phyloP scores from a whole-genome alignment of 1,139 yeast species.

The Meyerozyma smithsonii region DNA sequence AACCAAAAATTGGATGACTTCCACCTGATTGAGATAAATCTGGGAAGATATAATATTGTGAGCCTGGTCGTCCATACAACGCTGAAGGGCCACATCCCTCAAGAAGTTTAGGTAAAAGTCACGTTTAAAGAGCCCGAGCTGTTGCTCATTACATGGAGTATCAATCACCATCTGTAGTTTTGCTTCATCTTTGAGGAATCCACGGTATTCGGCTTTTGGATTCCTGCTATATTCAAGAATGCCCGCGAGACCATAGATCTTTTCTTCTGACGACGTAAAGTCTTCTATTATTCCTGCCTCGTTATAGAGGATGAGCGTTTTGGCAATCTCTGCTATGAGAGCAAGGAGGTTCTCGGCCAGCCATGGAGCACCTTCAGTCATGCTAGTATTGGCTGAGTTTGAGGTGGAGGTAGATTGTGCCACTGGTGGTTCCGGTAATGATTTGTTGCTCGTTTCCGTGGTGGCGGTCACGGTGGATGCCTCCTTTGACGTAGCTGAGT shows the following conservation, averaged over 20 bases:
- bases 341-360: neutral
- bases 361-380: neutral
- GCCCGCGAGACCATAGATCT: slow-evolving; percentile 64
- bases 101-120: slow-evolving; percentile 76
- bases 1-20: slow-evolving; percentile 64
- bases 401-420: neutral
- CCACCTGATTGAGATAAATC: slow-evolving; percentile 66
- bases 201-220: slow-evolving; percentile 74
- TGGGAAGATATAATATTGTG: slow-evolving; percentile 59
- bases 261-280: slow-evolving; percentile 53
- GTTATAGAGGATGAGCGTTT: slow-evolving; percentile 64
- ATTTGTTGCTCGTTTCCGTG: neutral
- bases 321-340: slow-evolving; percentile 47
- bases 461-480: neutral
- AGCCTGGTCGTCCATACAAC: slow-evolving; percentile 77
- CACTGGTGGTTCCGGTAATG: neutral
- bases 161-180: slow-evolving; percentile 59
- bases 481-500: neutral
- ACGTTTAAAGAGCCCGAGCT: slow-evolving; percentile 57
- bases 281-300: slow-evolving; percentile 66
- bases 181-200: slow-evolving; percentile 52
- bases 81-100: slow-evolving; percentile 79
- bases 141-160: slow-evolving; percentile 41
- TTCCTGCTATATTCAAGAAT: slow-evolving; percentile 92
- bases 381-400: neutral